Evolutionary conservation across 192 early-diverging fungal species (phyloP), one percentile per base, ranked within the genome.

Genomic region (Coemansia javaensis): DNA sequence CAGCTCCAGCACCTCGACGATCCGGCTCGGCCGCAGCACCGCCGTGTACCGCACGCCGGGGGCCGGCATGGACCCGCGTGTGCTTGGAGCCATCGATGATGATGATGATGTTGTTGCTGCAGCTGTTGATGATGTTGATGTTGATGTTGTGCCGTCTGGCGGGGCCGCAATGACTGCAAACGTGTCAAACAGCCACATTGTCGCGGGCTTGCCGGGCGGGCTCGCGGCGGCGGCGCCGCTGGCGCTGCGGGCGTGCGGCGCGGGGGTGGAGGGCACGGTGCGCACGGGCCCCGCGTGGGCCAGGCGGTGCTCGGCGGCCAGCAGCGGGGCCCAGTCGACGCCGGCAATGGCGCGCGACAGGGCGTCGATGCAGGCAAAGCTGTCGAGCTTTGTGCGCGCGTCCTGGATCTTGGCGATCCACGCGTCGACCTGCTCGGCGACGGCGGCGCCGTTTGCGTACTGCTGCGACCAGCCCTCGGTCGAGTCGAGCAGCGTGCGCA

Each of bases 361-460:
- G 15, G 68, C 68, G 15, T 55, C 56, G 7, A 72, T 43, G 28
- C 68, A 72, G 1, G 68, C 68, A 39, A 49, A 72, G 37, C 61
- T 60, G 43, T 72, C 68, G 39, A 72, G 61, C 38, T 64, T 63
- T 5, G 62, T 23, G 16, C 56, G 61, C 1, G 68, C 56, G 28
- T 72, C 68, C 56, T 72, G 68, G 38, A 72, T 72, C 47, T 64
- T 63, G 27, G 47, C 36, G 13, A 72, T 72, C 68, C 68, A 72
- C n/a, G 53, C 61, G 24, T 64, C 68, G 10, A 72, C 36, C 33
- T 72, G 61, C 28, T 72, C 68, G 14, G 61, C 68, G 7, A 64
- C 68, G 39, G 27, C 24, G 6, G 54, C 43, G 13, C 61, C 68
- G 18, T 59, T 56, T 5, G 68, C 68, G 18, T 50, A 47, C 43